A percentile compares a stretch with the other conserved stretches of the same genome.
Conservation (phyloP, 129 eudicot genomes). For the Lactuca saligna region DNA sequence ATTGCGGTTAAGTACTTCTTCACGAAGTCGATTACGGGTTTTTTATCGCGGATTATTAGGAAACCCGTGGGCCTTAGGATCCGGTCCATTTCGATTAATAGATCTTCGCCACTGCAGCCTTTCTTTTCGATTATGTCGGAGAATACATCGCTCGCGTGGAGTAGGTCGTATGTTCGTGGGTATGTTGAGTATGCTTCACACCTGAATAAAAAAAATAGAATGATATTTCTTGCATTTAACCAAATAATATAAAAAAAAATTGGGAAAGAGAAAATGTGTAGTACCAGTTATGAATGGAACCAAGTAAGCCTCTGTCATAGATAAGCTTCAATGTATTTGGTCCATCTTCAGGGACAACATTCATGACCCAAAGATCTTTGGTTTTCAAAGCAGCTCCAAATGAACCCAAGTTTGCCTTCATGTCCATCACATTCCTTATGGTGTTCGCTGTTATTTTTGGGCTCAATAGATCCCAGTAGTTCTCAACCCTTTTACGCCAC, state of each 20-base stretch:
- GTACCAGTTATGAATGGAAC: conserved; percentile 89
- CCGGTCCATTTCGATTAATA: conserved; percentile 87
- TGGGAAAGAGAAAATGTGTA: neutral
- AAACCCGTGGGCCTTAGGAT: conserved; percentile 93
- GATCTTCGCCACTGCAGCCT: conserved; percentile 93
- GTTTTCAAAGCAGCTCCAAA: conserved; percentile 93
- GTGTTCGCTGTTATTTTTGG: conserved; percentile 78
- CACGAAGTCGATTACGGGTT: conserved; percentile 66
- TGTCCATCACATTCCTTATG: conserved; percentile 91
- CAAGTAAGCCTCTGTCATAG: conserved; percentile 95
- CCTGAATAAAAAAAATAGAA: conserved; percentile 31
- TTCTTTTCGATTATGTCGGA: conserved; percentile 83
- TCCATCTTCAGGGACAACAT: conserved; percentile 91
- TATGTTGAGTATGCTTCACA: conserved; percentile 98
- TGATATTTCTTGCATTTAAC: no score
- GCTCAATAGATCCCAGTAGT: conserved; percentile 80
- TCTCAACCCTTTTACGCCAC: conserved; percentile 86
- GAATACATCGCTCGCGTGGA: conserved; percentile 86
- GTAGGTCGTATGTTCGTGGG: conserved; percentile 94
- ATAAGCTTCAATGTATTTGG: conserved; percentile 90
- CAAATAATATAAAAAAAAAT: neutral
- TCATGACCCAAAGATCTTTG: conserved; percentile 98
- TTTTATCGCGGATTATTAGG: conserved; percentile 72
- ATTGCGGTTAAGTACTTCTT: conserved; percentile 80
- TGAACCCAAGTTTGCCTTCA: conserved; percentile 96